Conservation (phyloP, 148 eudicot genomes). For the Amaranthus hypochondriacus region DNA sequence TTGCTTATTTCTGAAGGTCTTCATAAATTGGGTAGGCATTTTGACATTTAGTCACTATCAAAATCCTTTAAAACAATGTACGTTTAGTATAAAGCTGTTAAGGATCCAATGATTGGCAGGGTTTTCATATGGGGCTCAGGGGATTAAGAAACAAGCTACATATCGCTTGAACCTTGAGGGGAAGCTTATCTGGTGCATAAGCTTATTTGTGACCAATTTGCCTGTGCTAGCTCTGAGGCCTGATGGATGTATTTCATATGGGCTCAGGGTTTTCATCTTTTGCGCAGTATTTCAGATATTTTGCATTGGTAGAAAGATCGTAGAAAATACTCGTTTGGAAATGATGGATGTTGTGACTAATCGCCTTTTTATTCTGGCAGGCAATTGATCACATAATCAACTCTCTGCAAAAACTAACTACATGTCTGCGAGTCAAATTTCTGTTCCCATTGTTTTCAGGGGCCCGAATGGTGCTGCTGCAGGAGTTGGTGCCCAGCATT, state of each 20-base stretch:
- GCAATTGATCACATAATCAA: constrained; percentile 96
- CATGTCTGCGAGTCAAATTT: constrained; percentile 94
- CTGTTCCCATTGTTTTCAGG: constrained; percentile 90
- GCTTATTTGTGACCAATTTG: background rate
- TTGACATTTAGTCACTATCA: background rate
- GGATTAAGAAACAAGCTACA: background rate
- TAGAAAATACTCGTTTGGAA: background rate
- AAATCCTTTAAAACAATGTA: background rate
- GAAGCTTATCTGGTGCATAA: background rate
- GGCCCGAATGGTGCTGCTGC: constrained; percentile 99
- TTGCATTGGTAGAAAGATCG: background rate
- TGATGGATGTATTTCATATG: no score
- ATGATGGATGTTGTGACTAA: background rate
- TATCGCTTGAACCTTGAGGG: background rate
- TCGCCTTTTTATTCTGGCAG: constrained; percentile 30
- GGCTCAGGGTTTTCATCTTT: background rate
- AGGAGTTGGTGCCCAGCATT: constrained; percentile 99
- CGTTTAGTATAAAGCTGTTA: background rate
- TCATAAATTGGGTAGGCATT: background rate
- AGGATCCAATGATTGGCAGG: background rate
- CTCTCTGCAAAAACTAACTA: constrained; percentile 95
- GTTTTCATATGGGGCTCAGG: background rate
- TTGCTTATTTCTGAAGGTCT: background rate
- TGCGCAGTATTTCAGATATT: background rate
- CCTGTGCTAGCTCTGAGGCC: background rate